Evolutionary conservation across 305 asterid species (phyloP).

Genomic region (Ajuga reptans): DNA sequence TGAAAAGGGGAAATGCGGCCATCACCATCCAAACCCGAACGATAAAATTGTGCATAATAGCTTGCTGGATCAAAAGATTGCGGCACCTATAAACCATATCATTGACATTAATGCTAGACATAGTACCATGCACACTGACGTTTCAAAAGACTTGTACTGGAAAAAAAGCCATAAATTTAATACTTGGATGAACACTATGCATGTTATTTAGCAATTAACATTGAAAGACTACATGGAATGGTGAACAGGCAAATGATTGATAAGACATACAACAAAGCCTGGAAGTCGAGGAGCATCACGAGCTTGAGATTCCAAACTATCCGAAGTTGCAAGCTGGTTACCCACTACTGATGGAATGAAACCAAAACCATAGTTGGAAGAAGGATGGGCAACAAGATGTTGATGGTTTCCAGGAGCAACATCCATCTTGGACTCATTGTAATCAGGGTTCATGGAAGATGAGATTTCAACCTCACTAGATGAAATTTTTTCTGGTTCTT

Average conservation of each 20-base stretch:
- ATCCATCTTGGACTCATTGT: slow-evolving; percentile 50
- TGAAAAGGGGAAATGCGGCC: slow-evolving; percentile 79
- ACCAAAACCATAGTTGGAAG: slow-evolving; percentile 57
- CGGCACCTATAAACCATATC: slow-evolving; percentile 50
- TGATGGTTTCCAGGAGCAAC: slow-evolving; percentile 47
- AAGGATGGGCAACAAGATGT: slow-evolving; percentile 41
- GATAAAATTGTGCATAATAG: slow-evolving; percentile 72
- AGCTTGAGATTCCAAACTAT: slow-evolving; percentile 61
- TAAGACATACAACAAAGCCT: slow-evolving; percentile 55
- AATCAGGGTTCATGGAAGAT: slow-evolving; percentile 40
- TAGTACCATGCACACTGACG: neutral
- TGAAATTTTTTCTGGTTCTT: slow-evolving; percentile 35
- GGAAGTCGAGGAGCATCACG: slow-evolving; percentile 66
- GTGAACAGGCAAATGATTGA: slow-evolving; percentile 14
- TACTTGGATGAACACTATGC: neutral
- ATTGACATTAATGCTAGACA: slow-evolving; percentile 12
- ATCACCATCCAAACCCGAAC: slow-evolving; percentile 60
- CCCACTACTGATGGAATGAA: slow-evolving; percentile 54
- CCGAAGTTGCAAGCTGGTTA: slow-evolving; percentile 54
- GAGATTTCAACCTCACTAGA: slow-evolving; percentile 50
- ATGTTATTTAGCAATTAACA: slow-evolving; percentile 8
- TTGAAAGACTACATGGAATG: neutral
- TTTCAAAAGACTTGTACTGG: neutral
- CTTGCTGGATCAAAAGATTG: slow-evolving; percentile 73
- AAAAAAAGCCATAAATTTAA: neutral